Base-by-base conservation (phyloP, 1,139 yeast species). In the Saccharomyces pastorianus region DNA sequence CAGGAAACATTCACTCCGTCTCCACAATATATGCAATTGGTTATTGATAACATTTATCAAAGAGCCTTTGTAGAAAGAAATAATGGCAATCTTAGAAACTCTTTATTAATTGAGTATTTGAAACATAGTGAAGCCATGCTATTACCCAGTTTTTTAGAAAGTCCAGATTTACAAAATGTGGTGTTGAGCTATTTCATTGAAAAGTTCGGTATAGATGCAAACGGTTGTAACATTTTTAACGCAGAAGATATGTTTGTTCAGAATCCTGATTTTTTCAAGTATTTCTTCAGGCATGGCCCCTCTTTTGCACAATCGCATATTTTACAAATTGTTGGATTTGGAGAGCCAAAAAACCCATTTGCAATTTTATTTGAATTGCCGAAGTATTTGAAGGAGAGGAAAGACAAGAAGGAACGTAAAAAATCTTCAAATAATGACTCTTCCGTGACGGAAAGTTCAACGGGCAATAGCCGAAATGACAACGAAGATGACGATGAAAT, bases 1-100 rank as follows among this genome's bases (percentile, higher is more conserved):
- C 80, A 86, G 58, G 93, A 86, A 66, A 89, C 91, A 6, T 86
- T 86, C 70, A 89, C 85, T 5, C 95, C 95, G 31, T 85, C 93
- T 3, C 84, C 81, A 55, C 90, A 85, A 63, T 86, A 86, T 64
- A 76, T 86, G 67, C 76, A 85, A 61, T 75, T 85, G 70, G 90
- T 86, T 34, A 87, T 86, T 55, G 93, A 85, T 62, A 85, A 85
- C 64, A 86, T 85, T 59, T 85, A 86, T 49, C 91, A 84, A 66
- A 74, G 91, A 63, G 85, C 73, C 73, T 85, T 64, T 56, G 73
- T 71, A 32, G 76, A 73, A 56, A 72, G 69, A 52, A 66, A 61
- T 50, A 64, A 60, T 53, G 63, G 68, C 20, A 60, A 59, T 49
- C 60, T 61, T 48, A 61, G 67, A 55, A 66, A 66, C 54, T 58